Base-by-base conservation (phyloP, 495 filamentous ascomycete genomes). In the Podospora sp. region DNA sequence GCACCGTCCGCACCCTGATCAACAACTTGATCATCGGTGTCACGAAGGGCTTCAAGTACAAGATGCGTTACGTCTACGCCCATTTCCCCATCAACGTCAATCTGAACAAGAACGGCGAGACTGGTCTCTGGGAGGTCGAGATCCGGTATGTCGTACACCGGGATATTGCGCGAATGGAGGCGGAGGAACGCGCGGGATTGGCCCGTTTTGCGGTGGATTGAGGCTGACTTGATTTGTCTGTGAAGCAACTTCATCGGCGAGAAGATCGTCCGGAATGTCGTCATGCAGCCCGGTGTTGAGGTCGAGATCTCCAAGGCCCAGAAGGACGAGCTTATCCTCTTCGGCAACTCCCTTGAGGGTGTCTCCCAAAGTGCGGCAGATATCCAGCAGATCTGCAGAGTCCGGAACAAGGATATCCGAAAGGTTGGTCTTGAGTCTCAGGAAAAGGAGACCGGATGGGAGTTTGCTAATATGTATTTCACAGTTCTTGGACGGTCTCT, bases 11-110 rank as follows among this genome's bases (percentile, higher is more conserved):
- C 74, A 93, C 93, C 65, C 75, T 98, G 81, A 97, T 99, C 86
- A 91, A 95, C 88, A 99, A 99, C 89, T 75, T 99, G 81, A 91
- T 98, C 83, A 90, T 92, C 78, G 95, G 95, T 81, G 95, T 99
- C 68, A 99, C 96, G 78, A 94, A 91, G 85, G 95, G 95, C 69
- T 99, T 91, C 91, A 94, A 94, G 86, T 99, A 99, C 91, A 99
- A 98, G 91, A 98, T 99, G 95, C 92, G 95, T 72, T 99, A 99
- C 84, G 95, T 99, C 84, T 99, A 99, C 81, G 95, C 95, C 75
- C 95, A 99, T 89, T 99, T 99, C 80, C 95, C 95, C 80, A 99
- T 99, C 92, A 99, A 98, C 87, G 95, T 99, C 81, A 98, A 98
- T 86, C 83, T 99, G 72, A 93, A 98, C 68, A 94, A 96, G 90